Conservation (phyloP, 805 yeast species). For the Barnettozyma salicaria region DNA sequence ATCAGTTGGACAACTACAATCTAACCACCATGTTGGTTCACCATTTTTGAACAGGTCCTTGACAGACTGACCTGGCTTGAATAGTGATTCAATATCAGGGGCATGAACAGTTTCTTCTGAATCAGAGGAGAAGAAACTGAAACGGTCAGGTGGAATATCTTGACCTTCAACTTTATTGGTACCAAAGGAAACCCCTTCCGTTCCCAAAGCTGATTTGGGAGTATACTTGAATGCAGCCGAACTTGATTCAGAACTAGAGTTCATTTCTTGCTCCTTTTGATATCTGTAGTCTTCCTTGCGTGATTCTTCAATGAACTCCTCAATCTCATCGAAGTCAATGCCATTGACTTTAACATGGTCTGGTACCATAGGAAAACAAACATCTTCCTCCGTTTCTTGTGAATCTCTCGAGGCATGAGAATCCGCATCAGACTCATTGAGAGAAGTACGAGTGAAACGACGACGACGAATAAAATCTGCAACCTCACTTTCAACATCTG, state of each 20-base stretch:
- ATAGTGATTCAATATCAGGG: constrained; percentile 74
- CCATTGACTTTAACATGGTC: constrained; percentile 62
- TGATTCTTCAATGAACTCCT: constrained; percentile 65
- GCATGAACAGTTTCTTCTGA: constrained; percentile 86
- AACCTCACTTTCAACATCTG: constrained; percentile 30
- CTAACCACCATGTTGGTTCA: constrained; percentile 92
- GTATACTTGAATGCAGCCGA: constrained; percentile 59
- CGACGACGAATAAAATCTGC: constrained; percentile 32
- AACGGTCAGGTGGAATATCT: constrained; percentile 59
- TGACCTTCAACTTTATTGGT: constrained; percentile 33
- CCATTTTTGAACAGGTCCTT: constrained; percentile 64
- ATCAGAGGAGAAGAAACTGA: constrained; percentile 76
- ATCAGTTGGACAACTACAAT: constrained; percentile 90
- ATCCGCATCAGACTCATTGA: constrained; percentile 55
- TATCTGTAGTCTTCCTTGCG: constrained; percentile 40
- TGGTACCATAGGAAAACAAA: constrained; percentile 87
- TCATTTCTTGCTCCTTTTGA: constrained; percentile 17
- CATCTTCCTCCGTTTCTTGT: constrained; percentile 95
- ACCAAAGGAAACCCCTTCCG: constrained; percentile 36
- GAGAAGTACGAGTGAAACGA: constrained; percentile 28
- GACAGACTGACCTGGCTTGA: constrained; percentile 58
- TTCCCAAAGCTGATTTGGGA: constrained; percentile 31
- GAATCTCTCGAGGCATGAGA: constrained; percentile 73
- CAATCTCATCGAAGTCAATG: constrained; percentile 87
- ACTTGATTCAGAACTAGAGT: constrained; percentile 29